These are phyloP conservation scores for Linnemannia zychae DNA, from an alignment of 192 early-diverging fungal species.

Conservation along the genomic window DNA sequence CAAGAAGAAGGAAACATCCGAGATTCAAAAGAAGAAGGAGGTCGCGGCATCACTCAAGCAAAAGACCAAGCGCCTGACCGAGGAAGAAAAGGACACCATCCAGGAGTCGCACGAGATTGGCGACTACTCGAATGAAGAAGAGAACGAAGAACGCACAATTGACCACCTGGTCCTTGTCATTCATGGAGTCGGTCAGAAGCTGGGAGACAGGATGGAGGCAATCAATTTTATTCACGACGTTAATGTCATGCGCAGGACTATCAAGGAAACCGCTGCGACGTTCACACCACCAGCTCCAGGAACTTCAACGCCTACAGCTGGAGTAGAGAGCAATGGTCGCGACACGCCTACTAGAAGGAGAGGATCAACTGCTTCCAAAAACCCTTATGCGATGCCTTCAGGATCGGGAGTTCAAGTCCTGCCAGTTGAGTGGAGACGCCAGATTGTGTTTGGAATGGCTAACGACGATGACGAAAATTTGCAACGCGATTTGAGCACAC, in stretches of 20 bases:
- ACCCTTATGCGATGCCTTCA: constrained; percentile 24
- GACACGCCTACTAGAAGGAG: constrained; percentile 14
- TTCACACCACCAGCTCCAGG: constrained; percentile 33
- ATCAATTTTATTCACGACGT: constrained; percentile 82
- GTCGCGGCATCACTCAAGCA: constrained; percentile 39
- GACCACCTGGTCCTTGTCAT: constrained; percentile 87
- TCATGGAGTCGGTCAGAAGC: constrained; percentile 91
- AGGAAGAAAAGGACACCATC: constrained; percentile 51
- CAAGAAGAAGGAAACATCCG: constrained; percentile 50
- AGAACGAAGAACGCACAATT: constrained; percentile 76
- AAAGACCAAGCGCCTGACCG: constrained; percentile 48
- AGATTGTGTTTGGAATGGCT: constrained; percentile 82
- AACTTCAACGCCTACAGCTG: constrained; percentile 24
- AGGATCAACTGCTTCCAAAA: constrained; percentile 24
- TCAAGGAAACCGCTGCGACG: constrained; percentile 67
- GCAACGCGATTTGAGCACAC: constrained; percentile 68
- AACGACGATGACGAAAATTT: constrained; percentile 63
- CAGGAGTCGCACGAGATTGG: constrained; percentile 64
- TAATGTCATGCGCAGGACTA: constrained; percentile 74
- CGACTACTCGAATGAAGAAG: constrained; percentile 64
- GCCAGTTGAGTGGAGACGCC: constrained; percentile 87
- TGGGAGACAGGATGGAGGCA: constrained; percentile 76
- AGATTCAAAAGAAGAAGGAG: constrained; percentile 41
- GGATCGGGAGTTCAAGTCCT: constrained; percentile 79
- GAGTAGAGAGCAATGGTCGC: constrained; percentile 25